Conservation (phyloP, 495 filamentous ascomycete species). For the Penicillium pulvis region DNA sequence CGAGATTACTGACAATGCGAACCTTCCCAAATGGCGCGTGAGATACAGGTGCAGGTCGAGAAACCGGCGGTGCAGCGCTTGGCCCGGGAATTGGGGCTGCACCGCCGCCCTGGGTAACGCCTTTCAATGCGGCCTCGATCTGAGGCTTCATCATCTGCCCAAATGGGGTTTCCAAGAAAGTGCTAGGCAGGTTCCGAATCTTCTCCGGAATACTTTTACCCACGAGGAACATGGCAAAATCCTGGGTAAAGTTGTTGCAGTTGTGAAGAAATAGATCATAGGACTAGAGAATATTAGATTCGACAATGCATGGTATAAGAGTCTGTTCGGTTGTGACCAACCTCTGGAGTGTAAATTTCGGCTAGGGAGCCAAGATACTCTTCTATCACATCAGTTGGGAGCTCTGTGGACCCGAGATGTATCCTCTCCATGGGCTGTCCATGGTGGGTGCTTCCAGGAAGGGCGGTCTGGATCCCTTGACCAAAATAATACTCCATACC, state of each 20-base stretch:
- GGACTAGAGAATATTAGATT: slow-evolving; percentile 50
- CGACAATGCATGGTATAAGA: neutral
- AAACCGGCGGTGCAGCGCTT: slow-evolving; percentile 26
- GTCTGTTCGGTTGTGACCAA: slow-evolving; percentile 27
- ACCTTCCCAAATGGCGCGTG: slow-evolving; percentile 41
- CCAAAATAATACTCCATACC: slow-evolving; percentile 78
- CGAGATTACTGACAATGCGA: slow-evolving; percentile 52
- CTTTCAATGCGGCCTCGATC: slow-evolving; percentile 72
- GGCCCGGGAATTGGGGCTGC: slow-evolving; percentile 25
- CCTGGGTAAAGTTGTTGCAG: slow-evolving; percentile 98
- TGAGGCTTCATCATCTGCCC: slow-evolving; percentile 87
- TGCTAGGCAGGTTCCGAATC: slow-evolving; percentile 84
- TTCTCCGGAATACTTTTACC: slow-evolving; percentile 86
- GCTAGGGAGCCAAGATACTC: slow-evolving; percentile 88
- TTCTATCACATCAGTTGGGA: slow-evolving; percentile 80
- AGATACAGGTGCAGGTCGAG: slow-evolving; percentile 20
- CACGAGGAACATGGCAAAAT: slow-evolving; percentile 87
- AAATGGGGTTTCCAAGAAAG: slow-evolving; percentile 85
- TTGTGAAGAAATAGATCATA: slow-evolving; percentile 92
- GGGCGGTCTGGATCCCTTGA: slow-evolving; percentile 75
- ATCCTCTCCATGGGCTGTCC: slow-evolving; percentile 79
- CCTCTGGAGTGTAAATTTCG: slow-evolving; percentile 80
- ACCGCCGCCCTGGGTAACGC: slow-evolving; percentile 59
- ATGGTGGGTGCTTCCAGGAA: slow-evolving; percentile 80
- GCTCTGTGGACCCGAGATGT: slow-evolving; percentile 70